Conservation (phyloP, 2,329 filamentous ascomycete species). For the Alternaria tenuissima region DNA sequence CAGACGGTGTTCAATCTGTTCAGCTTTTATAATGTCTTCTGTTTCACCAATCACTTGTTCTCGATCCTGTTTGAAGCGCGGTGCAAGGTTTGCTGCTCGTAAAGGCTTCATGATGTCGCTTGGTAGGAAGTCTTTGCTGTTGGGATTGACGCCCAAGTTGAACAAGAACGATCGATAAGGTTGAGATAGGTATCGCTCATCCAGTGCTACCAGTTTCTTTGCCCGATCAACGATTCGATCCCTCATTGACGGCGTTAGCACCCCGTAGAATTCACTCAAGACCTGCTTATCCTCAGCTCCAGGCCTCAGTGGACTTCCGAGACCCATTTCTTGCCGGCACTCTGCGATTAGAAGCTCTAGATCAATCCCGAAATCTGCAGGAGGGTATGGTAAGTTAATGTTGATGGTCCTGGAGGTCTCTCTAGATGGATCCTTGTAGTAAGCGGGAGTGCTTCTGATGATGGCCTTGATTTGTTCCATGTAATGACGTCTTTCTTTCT, state of each 20-base stretch:
- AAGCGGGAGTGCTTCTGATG: slow-evolving; percentile 17
- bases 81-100: slow-evolving; percentile 29
- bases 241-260: slow-evolving; percentile 23
- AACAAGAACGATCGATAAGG: slow-evolving; percentile 20
- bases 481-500: slow-evolving; percentile 29
- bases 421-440: slow-evolving; percentile 6
- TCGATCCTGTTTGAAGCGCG: slow-evolving; percentile 18
- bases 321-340: slow-evolving; percentile 15
- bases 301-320: background rate
- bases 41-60: background rate
- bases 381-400: slow-evolving; percentile 15
- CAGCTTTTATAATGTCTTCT: slow-evolving; percentile 20
- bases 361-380: slow-evolving; percentile 27
- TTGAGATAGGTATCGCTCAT: slow-evolving; percentile 22
- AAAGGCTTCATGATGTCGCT: slow-evolving; percentile 38
- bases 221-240: slow-evolving; percentile 26
- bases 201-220: slow-evolving; percentile 23
- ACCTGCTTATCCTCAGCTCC: slow-evolving; percentile 9
- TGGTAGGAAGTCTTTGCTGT: slow-evolving; percentile 28
- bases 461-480: slow-evolving; percentile 24
- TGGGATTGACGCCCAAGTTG: slow-evolving; percentile 25
- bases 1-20: slow-evolving; percentile 30
- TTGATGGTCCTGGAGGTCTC: slow-evolving; percentile 14
- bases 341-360: slow-evolving; percentile 15
- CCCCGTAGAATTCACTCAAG: slow-evolving; percentile 35